Percentiles rank a stretch among this genome's conserved stretches.
Evolutionary conservation across 106 monocot genomes (phyloP).

Genomic region (Acanthochlamys bracteata): DNA sequence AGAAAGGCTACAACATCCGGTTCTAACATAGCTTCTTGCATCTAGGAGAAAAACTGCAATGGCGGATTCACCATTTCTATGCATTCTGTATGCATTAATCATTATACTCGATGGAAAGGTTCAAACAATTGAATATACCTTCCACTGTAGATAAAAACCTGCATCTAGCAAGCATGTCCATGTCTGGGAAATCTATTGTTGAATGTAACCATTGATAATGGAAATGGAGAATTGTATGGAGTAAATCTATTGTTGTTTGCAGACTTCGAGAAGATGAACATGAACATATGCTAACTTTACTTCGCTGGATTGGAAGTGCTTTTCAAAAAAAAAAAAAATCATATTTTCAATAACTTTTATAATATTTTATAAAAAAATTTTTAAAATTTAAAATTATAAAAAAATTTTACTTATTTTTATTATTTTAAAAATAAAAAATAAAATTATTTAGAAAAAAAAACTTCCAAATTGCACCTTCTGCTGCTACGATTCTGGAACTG

Average conservation of each 20-base stretch:
- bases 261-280: slow-evolving; percentile 1
- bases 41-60: slow-evolving; percentile 29
- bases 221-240: slow-evolving; percentile 22
- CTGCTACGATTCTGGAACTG: too few relatives aligned
- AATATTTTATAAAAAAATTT: too few relatives aligned
- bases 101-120: slow-evolving; percentile 55
- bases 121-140: slow-evolving; percentile 27
- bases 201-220: slow-evolving; percentile 11
- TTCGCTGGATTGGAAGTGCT: too few relatives aligned
- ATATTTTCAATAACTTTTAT: too few relatives aligned
- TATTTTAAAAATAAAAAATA: too few relatives aligned
- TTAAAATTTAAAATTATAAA: too few relatives aligned
- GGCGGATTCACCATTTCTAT: slow-evolving; percentile 46
- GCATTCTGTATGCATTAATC: slow-evolving; percentile 58
- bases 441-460: too few relatives aligned
- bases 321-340: too few relatives aligned
- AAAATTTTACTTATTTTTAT: too few relatives aligned
- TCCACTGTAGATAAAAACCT: slow-evolving; percentile 36
- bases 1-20: slow-evolving; percentile 50
- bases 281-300: too few relatives aligned
- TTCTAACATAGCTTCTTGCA: slow-evolving; percentile 29
- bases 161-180: slow-evolving; percentile 42
- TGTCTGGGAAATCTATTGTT: slow-evolving; percentile 15
- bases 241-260: slow-evolving; percentile 6
- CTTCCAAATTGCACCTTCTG: too few relatives aligned